These are phyloP conservation scores for Metschnikowia lochheadii DNA, from an alignment of 805 yeast species.

Conservation along the genomic window DNA sequence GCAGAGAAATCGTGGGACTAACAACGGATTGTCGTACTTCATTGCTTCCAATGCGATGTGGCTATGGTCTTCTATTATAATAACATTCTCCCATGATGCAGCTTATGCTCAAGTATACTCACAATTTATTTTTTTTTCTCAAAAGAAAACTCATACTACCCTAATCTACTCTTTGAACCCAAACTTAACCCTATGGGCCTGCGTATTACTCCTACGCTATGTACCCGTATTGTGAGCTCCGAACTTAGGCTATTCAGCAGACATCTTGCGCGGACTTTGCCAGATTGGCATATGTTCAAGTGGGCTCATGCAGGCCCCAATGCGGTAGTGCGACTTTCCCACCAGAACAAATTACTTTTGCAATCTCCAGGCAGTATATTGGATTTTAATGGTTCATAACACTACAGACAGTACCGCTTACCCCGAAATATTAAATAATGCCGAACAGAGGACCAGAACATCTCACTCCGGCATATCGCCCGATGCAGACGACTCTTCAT, in stretches of 20 bases:
- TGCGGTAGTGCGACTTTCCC: slow-evolving; percentile 6
- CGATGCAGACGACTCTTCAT: neutral
- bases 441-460: neutral
- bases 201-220: neutral
- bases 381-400: slow-evolving; percentile 1
- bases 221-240: neutral
- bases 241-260: neutral
- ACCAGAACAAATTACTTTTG: slow-evolving; percentile 4
- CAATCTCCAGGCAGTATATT: slow-evolving; percentile 3
- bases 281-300: neutral
- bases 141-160: neutral
- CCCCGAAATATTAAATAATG: neutral
- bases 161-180: no score
- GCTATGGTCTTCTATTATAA: neutral
- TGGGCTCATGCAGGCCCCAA: slow-evolving; percentile 3
- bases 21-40: neutral
- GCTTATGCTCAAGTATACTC: neutral
- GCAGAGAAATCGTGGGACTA: neutral
- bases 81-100: neutral
- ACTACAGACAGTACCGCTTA: neutral
- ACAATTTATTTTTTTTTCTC: neutral
- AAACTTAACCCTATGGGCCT: no score
- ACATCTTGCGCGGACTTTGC: slow-evolving; percentile 1
- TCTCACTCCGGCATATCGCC: neutral
- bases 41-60: neutral